phyloP scores from a whole-genome alignment of 2,329 filamentous ascomycete genomes.

The Westerdykella aurantiaca region DNA sequence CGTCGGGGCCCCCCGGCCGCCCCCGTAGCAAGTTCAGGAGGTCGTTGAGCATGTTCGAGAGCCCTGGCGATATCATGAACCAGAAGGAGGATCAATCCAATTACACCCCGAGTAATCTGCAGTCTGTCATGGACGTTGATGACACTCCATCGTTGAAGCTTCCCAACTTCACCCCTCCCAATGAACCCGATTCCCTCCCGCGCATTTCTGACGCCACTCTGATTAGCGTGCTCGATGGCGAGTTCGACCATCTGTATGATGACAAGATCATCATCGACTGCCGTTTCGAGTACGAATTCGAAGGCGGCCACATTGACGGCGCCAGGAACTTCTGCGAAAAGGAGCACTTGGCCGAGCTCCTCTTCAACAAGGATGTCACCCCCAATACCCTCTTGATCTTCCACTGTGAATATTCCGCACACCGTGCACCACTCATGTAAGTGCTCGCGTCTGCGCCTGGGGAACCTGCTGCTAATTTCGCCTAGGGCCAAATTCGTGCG shows the following conservation, averaged over 20 bases:
- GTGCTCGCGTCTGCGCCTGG: slow-evolving; percentile 11
- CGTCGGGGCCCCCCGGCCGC: slow-evolving; percentile 57
- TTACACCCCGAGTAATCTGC: slow-evolving; percentile 53
- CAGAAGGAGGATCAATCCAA: slow-evolving; percentile 58
- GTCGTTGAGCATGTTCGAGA: slow-evolving; percentile 97
- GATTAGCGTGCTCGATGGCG: slow-evolving; percentile 79
- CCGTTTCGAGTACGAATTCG: slow-evolving; percentile 97
- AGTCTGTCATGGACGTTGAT: slow-evolving; percentile 79
- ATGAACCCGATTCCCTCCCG: slow-evolving; percentile 78
- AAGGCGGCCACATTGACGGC: slow-evolving; percentile 88
- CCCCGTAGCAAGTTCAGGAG: slow-evolving; percentile 73
- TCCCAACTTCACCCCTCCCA: slow-evolving; percentile 77
- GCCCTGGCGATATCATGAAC: slow-evolving; percentile 81
- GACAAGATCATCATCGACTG: slow-evolving; percentile 89
- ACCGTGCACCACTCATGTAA: slow-evolving; percentile 87
- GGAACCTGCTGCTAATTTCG: slow-evolving; percentile 12
- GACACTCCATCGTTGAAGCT: slow-evolving; percentile 67
- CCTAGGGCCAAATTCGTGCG: slow-evolving; percentile 76
- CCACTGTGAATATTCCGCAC: slow-evolving; percentile 97
- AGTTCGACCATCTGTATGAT: slow-evolving; percentile 69
- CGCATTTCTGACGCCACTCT: slow-evolving; percentile 79
- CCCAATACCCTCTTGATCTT: slow-evolving; percentile 79
- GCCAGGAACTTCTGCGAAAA: slow-evolving; percentile 98
- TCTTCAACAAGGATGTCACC: slow-evolving; percentile 58
- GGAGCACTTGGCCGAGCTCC: slow-evolving; percentile 70